A percentile compares a stretch with the other conserved stretches of the same genome.
Conservation (phyloP, 2,329 filamentous ascomycete genomes). For the Monilinia laxa region DNA sequence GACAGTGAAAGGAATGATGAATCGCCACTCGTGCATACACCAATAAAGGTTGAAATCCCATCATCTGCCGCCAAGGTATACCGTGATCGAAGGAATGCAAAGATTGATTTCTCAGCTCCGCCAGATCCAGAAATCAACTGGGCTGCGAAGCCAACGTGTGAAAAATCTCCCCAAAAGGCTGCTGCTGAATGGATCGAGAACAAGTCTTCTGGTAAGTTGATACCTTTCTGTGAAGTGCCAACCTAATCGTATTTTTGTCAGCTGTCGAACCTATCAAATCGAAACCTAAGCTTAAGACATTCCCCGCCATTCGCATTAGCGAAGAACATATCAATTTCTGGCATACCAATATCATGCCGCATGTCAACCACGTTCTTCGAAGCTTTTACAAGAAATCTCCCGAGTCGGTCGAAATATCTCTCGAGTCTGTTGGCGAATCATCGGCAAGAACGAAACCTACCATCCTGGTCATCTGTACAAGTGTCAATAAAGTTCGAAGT, state of each 20-base stretch:
- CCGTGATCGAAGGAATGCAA: constrained; percentile 20
- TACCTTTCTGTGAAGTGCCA: background rate
- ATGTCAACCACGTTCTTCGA: constrained; percentile 69
- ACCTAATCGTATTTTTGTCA: constrained; percentile 20
- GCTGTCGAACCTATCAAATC: constrained; percentile 29
- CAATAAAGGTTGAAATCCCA: constrained; percentile 28
- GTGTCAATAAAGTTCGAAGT: constrained; percentile 68
- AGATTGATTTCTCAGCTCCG: constrained; percentile 24
- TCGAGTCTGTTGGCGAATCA: constrained; percentile 71
- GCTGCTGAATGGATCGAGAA: constrained; percentile 32
- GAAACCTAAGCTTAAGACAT: constrained; percentile 53
- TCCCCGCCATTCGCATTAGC: constrained; percentile 58
- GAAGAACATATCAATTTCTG: constrained; percentile 67
- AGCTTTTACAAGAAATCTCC: constrained; percentile 70
- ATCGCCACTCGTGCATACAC: constrained; percentile 40
- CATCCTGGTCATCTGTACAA: constrained; percentile 74
- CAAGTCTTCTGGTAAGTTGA: constrained; percentile 28
- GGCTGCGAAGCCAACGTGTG: constrained; percentile 33
- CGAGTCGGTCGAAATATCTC: constrained; percentile 75
- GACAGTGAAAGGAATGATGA: constrained; percentile 52
- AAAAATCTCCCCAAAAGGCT: constrained; percentile 22
- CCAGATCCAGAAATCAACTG: constrained; percentile 27
- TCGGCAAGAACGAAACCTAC: constrained; percentile 67
- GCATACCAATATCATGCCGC: constrained; percentile 69
- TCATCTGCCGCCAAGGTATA: constrained; percentile 30